These are phyloP conservation scores for Croton laevigatus DNA, from an alignment of 441 rosid species.

Conservation along the genomic window DNA sequence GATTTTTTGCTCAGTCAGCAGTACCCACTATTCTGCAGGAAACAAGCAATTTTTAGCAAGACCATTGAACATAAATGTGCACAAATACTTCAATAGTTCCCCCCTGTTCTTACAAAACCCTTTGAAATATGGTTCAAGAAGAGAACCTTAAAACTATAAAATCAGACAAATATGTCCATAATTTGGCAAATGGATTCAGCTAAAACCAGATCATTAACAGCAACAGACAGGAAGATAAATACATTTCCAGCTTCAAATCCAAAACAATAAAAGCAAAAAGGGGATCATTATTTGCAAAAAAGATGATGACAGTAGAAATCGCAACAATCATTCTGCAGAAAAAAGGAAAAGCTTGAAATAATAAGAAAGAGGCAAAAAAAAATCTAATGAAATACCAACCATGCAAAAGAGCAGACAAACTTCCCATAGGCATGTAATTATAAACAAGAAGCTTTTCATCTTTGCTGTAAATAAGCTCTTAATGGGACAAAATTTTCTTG, in stretches of 20 bases:
- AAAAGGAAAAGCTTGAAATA: neutral
- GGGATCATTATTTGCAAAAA: neutral
- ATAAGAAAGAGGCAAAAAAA: slow-evolving; percentile 12
- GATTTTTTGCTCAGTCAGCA: slow-evolving; percentile 11
- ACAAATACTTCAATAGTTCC: neutral
- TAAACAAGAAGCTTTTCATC: slow-evolving; percentile 96
- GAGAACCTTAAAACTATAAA: neutral
- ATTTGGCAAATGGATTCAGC: neutral
- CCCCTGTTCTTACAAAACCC: neutral
- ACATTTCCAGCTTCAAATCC: neutral
- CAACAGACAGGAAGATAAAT: neutral
- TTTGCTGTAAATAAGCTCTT: slow-evolving; percentile 76
- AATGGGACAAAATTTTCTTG: slow-evolving; percentile 83
- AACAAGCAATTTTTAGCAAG: neutral
- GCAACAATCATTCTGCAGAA: neutral
- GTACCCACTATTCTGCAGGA: neutral
- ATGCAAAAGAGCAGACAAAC: slow-evolving; percentile 94
- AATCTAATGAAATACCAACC: slow-evolving; percentile 45
- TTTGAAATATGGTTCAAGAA: neutral
- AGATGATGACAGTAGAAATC: neutral
- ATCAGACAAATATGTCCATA: neutral
- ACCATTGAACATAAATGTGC: neutral
- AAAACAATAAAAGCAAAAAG: neutral
- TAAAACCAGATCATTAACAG: neutral
- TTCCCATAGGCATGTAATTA: slow-evolving; percentile 96